Evolutionary conservation across 208 protist species (phyloP).

Genomic region (Trypanosoma lewisi): DNA sequence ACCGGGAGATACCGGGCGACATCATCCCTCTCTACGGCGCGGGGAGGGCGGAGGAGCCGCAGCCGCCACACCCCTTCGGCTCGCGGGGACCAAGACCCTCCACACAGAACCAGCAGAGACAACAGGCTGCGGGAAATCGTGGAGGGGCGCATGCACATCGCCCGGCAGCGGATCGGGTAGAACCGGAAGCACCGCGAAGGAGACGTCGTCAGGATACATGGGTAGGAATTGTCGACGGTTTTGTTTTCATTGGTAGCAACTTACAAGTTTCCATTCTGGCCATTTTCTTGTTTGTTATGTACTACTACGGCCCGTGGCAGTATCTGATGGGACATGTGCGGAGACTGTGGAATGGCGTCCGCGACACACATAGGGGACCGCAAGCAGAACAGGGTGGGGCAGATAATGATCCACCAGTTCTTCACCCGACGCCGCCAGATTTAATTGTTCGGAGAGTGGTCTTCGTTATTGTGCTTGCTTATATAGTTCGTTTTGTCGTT

Average conservation of each 20-base stretch:
- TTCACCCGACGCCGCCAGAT: neutral
- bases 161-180: no score
- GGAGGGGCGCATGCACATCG: no score
- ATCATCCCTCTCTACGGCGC: conserved; percentile 85
- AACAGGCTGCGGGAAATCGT: no score
- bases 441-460: conserved; percentile 10
- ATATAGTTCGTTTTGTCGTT: conserved; percentile 4
- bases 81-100: neutral
- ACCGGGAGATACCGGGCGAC: conserved; percentile 47
- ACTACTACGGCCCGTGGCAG: conserved; percentile 38
- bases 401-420: neutral
- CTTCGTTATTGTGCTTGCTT: conserved; percentile 11
- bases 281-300: no score
- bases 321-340: conserved; percentile 23
- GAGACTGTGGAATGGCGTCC: conserved; percentile 30
- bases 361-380: conserved; percentile 11
- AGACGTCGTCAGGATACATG: no score
- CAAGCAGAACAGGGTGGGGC: neutral
- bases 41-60: conserved; percentile 21
- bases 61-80: neutral
- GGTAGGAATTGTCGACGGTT: no score
- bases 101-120: conserved; percentile 22
- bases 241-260: no score
- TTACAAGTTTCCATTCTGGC: no score
- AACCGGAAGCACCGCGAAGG: no score